Base-by-base conservation (phyloP, 1,139 yeast species). In the Blastobotrys raffinosifermentans region DNA sequence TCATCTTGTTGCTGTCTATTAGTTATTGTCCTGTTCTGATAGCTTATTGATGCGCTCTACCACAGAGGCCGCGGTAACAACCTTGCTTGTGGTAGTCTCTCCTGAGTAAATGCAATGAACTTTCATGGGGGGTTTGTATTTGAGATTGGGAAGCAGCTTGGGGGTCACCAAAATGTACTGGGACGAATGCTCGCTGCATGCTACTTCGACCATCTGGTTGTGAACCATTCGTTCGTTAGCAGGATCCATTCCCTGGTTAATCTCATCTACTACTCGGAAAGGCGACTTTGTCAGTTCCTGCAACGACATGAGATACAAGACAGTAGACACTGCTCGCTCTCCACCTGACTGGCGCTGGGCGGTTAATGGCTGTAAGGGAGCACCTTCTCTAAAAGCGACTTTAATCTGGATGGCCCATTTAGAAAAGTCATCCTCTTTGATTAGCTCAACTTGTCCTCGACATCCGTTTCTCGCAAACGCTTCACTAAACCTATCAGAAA, bases 181-280 rank as follows among this genome's bases (percentile, higher is more conserved):
- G 9, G 77, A 71, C 1, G 74, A 67, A 31, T 52, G 51, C 14
- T 70, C 73, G 19, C 69, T 67, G 54, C 95, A 84, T 0, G 97
- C 93, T 32, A 83, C 79, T 40, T 81, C 78, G 2, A 91, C 96
- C 72, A 93, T 80, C 47, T 85, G 75, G 46, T 77, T 74, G 55
- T 91, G 96, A 2, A 94, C 93, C 64, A 77, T 72, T 46, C 93
- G 75, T 60, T 93, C 98, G 55, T 91, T 91, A 44, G 75, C 75
- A 6, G 94, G 86, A 62, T 93, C 99, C 97, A 93, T 89, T 47
- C 98, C 99, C 64, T 93, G 99, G 59, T 93, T 93, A 47, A 93
- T 93, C 65, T 93, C 99, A 61, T 93, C 99, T 4, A 93, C 96
- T 2, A 91, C 91, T 53, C 97, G 69, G 55, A 93, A 86, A 7